These are phyloP conservation scores for Chlorella sp. DNA, from an alignment of 139 green algal genomes.

Conservation along the genomic window DNA sequence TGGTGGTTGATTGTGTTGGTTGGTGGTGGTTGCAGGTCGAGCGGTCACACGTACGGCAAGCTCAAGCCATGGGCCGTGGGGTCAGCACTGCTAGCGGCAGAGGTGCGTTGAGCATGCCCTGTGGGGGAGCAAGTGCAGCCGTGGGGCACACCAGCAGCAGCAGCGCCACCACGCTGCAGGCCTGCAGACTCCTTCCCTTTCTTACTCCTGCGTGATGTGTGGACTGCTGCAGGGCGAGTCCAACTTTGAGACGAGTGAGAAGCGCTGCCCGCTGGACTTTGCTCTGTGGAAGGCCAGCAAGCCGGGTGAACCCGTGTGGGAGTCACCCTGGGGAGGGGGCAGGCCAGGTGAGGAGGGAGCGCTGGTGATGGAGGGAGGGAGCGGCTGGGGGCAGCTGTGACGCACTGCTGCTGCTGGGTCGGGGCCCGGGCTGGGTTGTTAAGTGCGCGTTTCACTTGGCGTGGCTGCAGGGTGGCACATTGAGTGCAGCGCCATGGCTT, in stretches of 20 bases:
- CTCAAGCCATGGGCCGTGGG: conserved; percentile 78
- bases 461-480: conserved; percentile 93
- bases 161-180: too few species aligned
- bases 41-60: conserved; percentile 88
- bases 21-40: too few species aligned
- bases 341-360: conserved; percentile 46
- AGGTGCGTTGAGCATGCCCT: conserved; percentile 41
- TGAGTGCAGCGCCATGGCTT: conserved; percentile 97
- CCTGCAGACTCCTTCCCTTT: neutral
- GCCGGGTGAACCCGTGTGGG: conserved; percentile 90
- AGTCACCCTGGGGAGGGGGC: conserved; percentile 84
- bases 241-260: conserved; percentile 74
- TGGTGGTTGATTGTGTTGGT: too few species aligned
- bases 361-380: too few species aligned
- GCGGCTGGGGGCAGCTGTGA: too few species aligned
- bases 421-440: too few species aligned
- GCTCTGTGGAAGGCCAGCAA: conserved; percentile 96
- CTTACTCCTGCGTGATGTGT: neutral
- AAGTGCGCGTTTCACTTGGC: too few species aligned
- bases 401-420: too few species aligned
- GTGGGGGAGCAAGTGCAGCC: neutral
- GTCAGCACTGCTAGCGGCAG: conserved; percentile 55
- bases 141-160: too few species aligned
- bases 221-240: conserved; percentile 51
- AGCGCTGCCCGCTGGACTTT: conserved; percentile 86